Base-by-base conservation (phyloP, 2,329 filamentous ascomycete species). In the Fonsecaea multimorphosa region DNA sequence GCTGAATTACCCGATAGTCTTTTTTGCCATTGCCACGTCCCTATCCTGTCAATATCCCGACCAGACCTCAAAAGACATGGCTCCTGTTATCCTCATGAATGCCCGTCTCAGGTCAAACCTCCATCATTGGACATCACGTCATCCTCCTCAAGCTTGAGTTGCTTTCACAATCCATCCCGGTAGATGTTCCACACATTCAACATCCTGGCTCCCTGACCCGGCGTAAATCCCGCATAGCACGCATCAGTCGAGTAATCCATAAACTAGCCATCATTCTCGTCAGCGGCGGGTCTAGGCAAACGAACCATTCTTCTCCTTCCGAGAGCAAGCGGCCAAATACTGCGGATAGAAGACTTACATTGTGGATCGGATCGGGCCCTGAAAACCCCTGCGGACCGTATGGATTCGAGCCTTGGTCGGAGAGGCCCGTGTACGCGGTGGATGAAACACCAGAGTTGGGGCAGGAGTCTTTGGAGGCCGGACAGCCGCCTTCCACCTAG, bases 191-290 rank as follows among this genome's bases (percentile, higher is more conserved):
- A 87, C 77, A 86, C 80, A 69, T 74, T 81, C 69, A 79, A 76
- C 80, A 87, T 86, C 59, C 85, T 74, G 64, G 77, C 73, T 22
- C 79, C 75, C 77, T 87, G 85, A 44, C 78, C 76, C 1, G 76
- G 71, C 6, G 84, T 85, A 68, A 87, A 87, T 1, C 74, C 77
- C 68, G 78, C 78, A 73, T 87, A 86, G 68, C 85, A 87, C 22
- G 78, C 79, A 77, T 87, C 85, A 7, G 77, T 81, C 3, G 80
- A 82, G 73, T 87, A 86, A 74, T 87, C 85, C 85, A 87, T 87
- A 70, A 83, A 87, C 54, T 56, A 34, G 6, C 6, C 6, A 22
- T 11, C 6, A 36, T 38, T 19, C 11, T 56, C 6, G 9, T 56
- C 8, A 34, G 29, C 22, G 19, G 16, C 3, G 3, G n/a, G n/a